phyloP scores from a whole-genome alignment of 179 eudicot species.

The Heliamphora pulchella region DNA sequence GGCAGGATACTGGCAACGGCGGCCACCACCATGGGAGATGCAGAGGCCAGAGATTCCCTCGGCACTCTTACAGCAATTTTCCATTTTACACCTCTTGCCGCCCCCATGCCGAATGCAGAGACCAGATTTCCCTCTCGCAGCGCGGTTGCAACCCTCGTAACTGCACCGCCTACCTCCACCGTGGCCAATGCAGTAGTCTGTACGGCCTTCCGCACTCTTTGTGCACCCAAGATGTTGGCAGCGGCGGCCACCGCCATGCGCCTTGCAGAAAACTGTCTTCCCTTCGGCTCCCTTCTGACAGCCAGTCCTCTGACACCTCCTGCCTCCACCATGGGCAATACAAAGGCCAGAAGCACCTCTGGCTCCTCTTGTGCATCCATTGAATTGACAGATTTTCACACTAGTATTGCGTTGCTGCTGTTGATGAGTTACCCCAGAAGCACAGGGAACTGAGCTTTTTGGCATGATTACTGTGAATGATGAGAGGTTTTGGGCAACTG shows the following conservation, averaged over 20 bases:
- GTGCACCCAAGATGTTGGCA: conserved; percentile 58
- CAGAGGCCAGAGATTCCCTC: conserved; percentile 62
- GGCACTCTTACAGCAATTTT: conserved; percentile 58
- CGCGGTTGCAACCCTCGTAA: conserved; percentile 50
- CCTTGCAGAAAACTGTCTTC: conserved; percentile 59
- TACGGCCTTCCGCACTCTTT: conserved; percentile 64
- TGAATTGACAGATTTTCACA: conserved; percentile 46
- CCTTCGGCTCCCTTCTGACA: conserved; percentile 75
- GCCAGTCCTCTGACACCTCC: conserved; percentile 45
- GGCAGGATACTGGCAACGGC: conserved; percentile 49
- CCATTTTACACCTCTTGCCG: conserved; percentile 64
- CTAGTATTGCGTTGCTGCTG: conserved; percentile 28
- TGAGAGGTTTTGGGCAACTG: conserved; percentile 10
- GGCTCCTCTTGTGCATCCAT: conserved; percentile 55
- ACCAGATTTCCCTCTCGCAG: conserved; percentile 71
- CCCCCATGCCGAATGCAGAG: conserved; percentile 78
- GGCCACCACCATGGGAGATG: conserved; percentile 80
- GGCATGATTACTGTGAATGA: conserved; percentile 7
- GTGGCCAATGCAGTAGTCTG: conserved; percentile 61
- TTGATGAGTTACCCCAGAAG: conserved; percentile 11
- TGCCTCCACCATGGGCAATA: conserved; percentile 59
- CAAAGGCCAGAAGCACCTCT: conserved; percentile 61
- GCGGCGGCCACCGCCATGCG: conserved; percentile 65
- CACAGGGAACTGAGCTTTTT: conserved; percentile 19
- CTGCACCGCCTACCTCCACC: conserved; percentile 74